Evolutionary conservation across 441 rosid species (phyloP).

Genomic region (Gossypium aridum): DNA sequence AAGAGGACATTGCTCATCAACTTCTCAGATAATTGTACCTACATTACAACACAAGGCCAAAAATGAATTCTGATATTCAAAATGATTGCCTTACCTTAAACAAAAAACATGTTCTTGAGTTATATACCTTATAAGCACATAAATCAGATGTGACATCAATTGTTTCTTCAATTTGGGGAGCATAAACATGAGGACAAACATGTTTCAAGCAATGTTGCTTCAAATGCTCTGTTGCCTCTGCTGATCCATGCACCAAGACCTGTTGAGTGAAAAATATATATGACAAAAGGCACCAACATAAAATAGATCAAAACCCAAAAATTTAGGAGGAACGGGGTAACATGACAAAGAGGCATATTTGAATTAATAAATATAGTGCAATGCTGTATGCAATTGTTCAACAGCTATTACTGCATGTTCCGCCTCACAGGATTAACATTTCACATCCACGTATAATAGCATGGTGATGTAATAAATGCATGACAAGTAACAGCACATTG

Average conservation of each 20-base stretch:
- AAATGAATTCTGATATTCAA: conserved; percentile 12
- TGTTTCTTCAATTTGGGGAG: conserved; percentile 86
- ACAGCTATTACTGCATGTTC: not conserved
- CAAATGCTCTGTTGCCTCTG: conserved; percentile 95
- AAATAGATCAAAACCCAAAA: not conserved
- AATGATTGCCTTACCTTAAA: conserved; percentile 4
- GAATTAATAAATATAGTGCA: not conserved
- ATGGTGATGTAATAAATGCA: not conserved
- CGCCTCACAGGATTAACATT: not conserved
- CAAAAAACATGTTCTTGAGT: conserved; percentile 11
- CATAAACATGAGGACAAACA: conserved; percentile 83
- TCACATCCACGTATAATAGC: not conserved
- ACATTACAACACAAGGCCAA: conserved; percentile 14
- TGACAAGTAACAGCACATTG: not conserved
- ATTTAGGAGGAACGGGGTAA: not conserved
- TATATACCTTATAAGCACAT: conserved; percentile 90
- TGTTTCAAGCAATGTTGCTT: conserved; percentile 88
- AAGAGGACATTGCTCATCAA: conserved; percentile 92
- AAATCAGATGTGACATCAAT: conserved; percentile 92
- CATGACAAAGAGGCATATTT: not conserved
- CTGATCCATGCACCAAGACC: conserved; percentile 98
- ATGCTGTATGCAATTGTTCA: not conserved
- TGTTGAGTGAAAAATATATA: conserved; percentile 20
- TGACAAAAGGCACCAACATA: not conserved
- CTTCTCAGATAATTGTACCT: conserved; percentile 97